Evolutionary conservation across 139 green algal genomes (phyloP).

Genomic region (Ettlia oleoabundans): DNA sequence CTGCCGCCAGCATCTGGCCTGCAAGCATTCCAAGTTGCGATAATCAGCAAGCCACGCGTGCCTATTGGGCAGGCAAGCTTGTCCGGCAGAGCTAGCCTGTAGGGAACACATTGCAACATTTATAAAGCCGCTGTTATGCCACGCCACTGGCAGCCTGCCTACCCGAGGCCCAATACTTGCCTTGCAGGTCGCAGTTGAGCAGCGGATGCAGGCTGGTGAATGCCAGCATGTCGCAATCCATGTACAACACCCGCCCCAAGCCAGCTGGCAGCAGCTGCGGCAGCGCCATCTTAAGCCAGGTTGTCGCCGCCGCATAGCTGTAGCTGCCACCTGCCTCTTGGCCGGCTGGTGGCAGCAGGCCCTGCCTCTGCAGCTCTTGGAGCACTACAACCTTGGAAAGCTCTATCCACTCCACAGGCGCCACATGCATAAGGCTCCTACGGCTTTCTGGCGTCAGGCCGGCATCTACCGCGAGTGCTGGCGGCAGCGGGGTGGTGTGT

Average conservation of each 20-base stretch:
- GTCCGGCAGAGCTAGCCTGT: too few relatives aligned
- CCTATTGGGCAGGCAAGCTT: not conserved
- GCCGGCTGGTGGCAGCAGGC: not conserved
- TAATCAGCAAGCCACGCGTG: not conserved
- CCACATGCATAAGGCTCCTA: not conserved
- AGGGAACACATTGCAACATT: too few relatives aligned
- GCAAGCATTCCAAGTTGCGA: too few relatives aligned
- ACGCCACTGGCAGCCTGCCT: too few relatives aligned
- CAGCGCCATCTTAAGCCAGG: constrained; percentile 12
- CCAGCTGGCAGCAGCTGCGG: not conserved
- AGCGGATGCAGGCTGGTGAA: not conserved
- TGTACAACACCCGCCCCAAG: not conserved
- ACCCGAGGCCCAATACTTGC: too few relatives aligned
- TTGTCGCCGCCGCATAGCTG: not conserved
- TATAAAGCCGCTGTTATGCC: too few relatives aligned
- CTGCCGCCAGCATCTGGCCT: constrained; percentile 15
- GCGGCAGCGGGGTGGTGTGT: not conserved
- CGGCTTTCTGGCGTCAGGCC: not conserved
- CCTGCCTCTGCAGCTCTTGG: not conserved
- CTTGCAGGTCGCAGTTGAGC: not conserved
- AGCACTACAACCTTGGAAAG: not conserved
- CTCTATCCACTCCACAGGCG: not conserved
- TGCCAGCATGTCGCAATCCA: constrained; percentile 28
- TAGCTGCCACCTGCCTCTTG: too few relatives aligned
- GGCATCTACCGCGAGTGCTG: not conserved